Evolutionary conservation across 768 basidiomycete species (phyloP), one percentile per base, ranked within the genome.

Genomic region (Calocera viscosa): DNA sequence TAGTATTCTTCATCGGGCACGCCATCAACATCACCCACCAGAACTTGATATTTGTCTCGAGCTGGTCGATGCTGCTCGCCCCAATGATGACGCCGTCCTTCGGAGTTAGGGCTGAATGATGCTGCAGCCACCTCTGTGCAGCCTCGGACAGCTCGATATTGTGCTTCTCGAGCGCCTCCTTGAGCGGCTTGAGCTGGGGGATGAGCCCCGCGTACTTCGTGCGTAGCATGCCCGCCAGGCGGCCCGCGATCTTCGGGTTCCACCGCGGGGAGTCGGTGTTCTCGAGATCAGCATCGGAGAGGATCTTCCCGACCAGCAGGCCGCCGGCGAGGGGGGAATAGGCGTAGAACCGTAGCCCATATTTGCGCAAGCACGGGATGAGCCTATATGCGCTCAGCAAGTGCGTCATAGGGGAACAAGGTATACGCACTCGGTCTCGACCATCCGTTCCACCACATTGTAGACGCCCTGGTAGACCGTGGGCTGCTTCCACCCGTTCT

Each of bases 51-150:
- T 83, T 82, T 67, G 78, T 75, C 69, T 79, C 72, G 64, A 83
- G 68, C 69, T 83, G 82, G 1, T 70, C 74, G 2, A 73, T 75
- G n/a, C 78, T 80, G 69, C 78, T 80, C 5, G 82, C 80, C 1
- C 82, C 83, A 3, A 83, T 70, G 65, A 83, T 81, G 17, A 83
- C 72, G 1, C 82, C 83, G 66, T 83, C 82, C 28, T 69, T 63
- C 0, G 74, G 74, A 28, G 70, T 78, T 53, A 86, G 71, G 1
- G 76, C 67, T 3, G 82, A 82, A 68, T 86, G 85, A 67, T 86
- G 80, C 65, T 84, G 81, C 64, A 81, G 76, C 85, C 85, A 87
- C n/a, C 85, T 78, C 49, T 85, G 74, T 0, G 85, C 83, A 2
- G 84, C 78, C 74, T 86, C 84, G 1, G 80, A 77, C 66, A 84